Evolutionary conservation across 805 yeast species (phyloP).

Genomic region (Candida pseudofarinosa): DNA sequence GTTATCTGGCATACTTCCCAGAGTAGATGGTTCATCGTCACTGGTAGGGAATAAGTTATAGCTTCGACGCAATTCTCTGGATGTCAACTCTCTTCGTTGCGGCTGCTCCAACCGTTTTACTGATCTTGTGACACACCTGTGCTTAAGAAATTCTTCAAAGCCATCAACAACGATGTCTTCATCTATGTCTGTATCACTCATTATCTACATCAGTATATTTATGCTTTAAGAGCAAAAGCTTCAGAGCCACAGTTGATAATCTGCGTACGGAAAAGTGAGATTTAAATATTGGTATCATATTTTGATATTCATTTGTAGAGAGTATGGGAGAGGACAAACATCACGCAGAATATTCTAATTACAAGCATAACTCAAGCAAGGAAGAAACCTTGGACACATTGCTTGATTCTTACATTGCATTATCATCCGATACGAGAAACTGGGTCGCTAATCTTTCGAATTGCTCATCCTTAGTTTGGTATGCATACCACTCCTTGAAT

Average conservation of each 20-base stretch:
- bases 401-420: constrained; percentile 59
- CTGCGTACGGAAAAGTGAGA: too few relatives aligned
- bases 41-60: constrained; percentile 1
- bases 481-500: constrained; percentile 65
- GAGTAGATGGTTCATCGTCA: constrained; percentile 1
- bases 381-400: constrained; percentile 56
- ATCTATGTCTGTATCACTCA: not conserved
- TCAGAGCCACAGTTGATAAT: too few relatives aligned
- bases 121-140: constrained; percentile 8
- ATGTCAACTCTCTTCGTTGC: not conserved
- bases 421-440: constrained; percentile 58
- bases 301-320: too few relatives aligned
- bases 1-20: constrained; percentile 8
- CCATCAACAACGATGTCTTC: constrained; percentile 1
- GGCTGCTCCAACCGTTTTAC: not conserved
- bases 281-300: too few relatives aligned
- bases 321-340: constrained; percentile 14
- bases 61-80: constrained; percentile 2
- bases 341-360: constrained; percentile 76
- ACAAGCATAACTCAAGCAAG: constrained; percentile 35
- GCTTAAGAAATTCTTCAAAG: constrained; percentile 5
- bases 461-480: constrained; percentile 83
- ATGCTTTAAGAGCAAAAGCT: too few relatives aligned
- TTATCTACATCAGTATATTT: not conserved
- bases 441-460: constrained; percentile 92